Percentiles rank a stretch among this genome's conserved stretches.
phyloP scores from a whole-genome alignment of 2,329 filamentous ascomycete species.

The Phoma sp. region DNA sequence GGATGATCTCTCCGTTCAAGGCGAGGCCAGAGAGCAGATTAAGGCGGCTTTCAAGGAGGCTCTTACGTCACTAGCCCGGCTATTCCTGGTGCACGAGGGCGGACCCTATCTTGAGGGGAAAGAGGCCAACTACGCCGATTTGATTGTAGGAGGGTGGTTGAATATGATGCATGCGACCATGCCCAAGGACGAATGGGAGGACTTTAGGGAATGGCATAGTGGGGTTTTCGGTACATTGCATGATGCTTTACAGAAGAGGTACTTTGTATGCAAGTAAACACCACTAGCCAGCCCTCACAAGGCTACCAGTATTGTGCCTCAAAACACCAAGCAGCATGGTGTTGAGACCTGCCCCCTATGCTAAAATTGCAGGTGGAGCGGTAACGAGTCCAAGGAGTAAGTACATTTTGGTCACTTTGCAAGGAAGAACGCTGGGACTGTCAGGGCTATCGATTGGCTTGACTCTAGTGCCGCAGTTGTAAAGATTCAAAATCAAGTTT shows the following conservation, averaged over 20 bases:
- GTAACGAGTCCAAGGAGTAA: no score
- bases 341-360: no score
- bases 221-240: conserved; percentile 60
- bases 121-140: conserved; percentile 59
- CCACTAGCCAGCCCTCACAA: no score
- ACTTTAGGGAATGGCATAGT: conserved; percentile 56
- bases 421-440: no score
- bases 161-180: conserved; percentile 54
- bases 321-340: no score
- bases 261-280: conserved; percentile 24
- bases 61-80: conserved; percentile 52
- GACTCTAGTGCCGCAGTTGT: no score
- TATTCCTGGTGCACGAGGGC: conserved; percentile 49
- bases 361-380: no score
- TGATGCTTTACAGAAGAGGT: conserved; percentile 48
- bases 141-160: conserved; percentile 65
- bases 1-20: conserved; percentile 49
- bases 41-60: conserved; percentile 50
- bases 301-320: no score
- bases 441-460: no score
- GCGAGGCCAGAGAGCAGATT: conserved; percentile 51
- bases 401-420: no score
- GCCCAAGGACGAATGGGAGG: conserved; percentile 56
- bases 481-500: no score
- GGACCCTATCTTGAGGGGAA: conserved; percentile 60